Base-by-base conservation (phyloP, 345 rosid genomes). In the Nasturtium officinale region DNA sequence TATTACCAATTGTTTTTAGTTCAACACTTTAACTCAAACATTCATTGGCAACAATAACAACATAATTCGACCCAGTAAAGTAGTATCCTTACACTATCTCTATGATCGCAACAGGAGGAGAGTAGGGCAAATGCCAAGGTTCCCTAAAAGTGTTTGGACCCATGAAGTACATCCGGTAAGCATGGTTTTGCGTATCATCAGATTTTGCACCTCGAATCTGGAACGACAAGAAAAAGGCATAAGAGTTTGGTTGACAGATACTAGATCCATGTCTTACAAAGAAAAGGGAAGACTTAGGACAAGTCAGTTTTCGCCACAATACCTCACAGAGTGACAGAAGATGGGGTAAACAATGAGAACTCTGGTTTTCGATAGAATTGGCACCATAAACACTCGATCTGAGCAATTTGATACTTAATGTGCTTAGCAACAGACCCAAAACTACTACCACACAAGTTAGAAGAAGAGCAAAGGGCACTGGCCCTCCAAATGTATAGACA, bases 121-220 rank as follows among this genome's bases (percentile, higher is more conserved):
- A 88, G 70, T 91, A 91, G 45, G 97, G 99, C 79, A 95, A 96
- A 82, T 91, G 92, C 98, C 98, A 94, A 20, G 96, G 98, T 68
- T 94, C 98, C 82, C 97, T 87, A 72, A 94, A 91, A 71, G 92
- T 89, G 78, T 91, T 91, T 54, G 97, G 98, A 76, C 98, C 98
- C 96, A 89, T 87, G 78, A 90, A 93, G 77, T 89, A 95, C 95
- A 95, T 84, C 77, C 97, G 84, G 83, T 91, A 85, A 18, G 88
- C 97, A 68, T 95, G 99, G 82, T 88, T 90, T 80, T 95, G 97
- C 26, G 89, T 89, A 79, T 95, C 99, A 65, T 95, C 99, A 37
- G 88, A 91, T 75, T 93, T 87, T 68, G 93, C 82, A 59, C 97
- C 97, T 59, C 89, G 88, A 48, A 95, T 96, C 99, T 95, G 77